phyloP scores from a whole-genome alignment of 805 yeast species.

The Millerago galiae region DNA sequence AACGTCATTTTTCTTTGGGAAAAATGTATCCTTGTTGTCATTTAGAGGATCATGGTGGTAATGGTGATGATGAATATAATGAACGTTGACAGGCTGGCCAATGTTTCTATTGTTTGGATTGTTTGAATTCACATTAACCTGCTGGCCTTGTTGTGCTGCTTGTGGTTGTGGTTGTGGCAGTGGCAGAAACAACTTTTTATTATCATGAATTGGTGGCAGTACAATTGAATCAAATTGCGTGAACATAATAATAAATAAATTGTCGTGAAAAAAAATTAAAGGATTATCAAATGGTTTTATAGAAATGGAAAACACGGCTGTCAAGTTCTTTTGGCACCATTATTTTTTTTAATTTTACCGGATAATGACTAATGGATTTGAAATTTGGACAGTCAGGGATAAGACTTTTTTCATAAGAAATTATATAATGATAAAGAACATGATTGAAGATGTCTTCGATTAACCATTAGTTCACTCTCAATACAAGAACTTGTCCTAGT shows the following conservation, averaged over 20 bases:
- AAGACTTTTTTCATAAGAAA: no score
- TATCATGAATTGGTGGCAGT: slow-evolving; percentile 9
- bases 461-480: no score
- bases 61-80: slow-evolving; percentile 8
- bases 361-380: not conserved
- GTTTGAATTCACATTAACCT: not conserved
- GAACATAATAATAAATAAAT: not conserved
- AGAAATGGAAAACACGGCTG: slow-evolving; percentile 1
- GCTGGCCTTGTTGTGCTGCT: slow-evolving; percentile 7
- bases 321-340: not conserved
- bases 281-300: not conserved
- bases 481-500: no score
- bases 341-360: no score
- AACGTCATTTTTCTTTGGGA: not conserved
- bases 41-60: slow-evolving; percentile 6
- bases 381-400: no score
- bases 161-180: slow-evolving; percentile 6
- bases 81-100: slow-evolving; percentile 9
- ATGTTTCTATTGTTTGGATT: not conserved
- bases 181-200: slow-evolving; percentile 7
- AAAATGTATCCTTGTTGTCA: no score
- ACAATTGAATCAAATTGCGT: slow-evolving; percentile 8
- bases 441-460: no score
- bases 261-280: no score
- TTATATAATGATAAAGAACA: no score